Evolutionary conservation across 2,329 filamentous ascomycete genomes (phyloP), one percentile per base, ranked within the genome.

Genomic region (Paraconiothyrium brasiliense): DNA sequence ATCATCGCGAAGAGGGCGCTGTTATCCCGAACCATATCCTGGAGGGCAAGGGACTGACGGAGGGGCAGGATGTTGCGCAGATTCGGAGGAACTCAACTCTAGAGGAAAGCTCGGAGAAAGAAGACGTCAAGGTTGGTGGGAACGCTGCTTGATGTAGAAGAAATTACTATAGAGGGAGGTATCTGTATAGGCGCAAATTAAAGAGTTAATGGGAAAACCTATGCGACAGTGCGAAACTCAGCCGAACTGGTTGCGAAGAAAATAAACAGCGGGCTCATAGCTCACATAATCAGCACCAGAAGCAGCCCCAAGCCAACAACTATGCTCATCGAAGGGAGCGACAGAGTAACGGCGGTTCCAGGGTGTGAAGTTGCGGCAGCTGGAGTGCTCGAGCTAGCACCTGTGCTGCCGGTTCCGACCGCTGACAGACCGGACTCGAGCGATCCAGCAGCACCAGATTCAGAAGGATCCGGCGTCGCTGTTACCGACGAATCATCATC

Each of bases 11-110:
- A 48, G 64, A 69, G 57, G 72, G 72, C 1, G 71, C 66, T 3
- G 62, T 74, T 3, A 41, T 75, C 16, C 72, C 72, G 16, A 73
- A 75, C 37, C 72, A 74, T 54, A 60, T 75, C 7, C 34, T 73
- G 39, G 59, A 74, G 30, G 66, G 66, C 13, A 62, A 63, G 24
- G 66, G 67, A 1, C 50, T 73, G 6, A 70, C 67, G 13, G 60
- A 64, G 20, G 66, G 64, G 0, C 69, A 69, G 22, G 56, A 64
- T 50, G 39, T 54, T 24, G 60, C 59, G 27, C 58, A 65, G 35
- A 65, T 69, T 20, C 43, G 41, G 22, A 49, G 58, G 14, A 43
- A 54, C 16, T 54, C 58, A 35, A 16, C 32, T 20, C 35, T 51
- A 24, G 39, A 62, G 41, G 34, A 50, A 32, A 56, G 41, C 16